Base-by-base conservation (phyloP, 257 asterid genomes). In the Handroanthus guayacan region DNA sequence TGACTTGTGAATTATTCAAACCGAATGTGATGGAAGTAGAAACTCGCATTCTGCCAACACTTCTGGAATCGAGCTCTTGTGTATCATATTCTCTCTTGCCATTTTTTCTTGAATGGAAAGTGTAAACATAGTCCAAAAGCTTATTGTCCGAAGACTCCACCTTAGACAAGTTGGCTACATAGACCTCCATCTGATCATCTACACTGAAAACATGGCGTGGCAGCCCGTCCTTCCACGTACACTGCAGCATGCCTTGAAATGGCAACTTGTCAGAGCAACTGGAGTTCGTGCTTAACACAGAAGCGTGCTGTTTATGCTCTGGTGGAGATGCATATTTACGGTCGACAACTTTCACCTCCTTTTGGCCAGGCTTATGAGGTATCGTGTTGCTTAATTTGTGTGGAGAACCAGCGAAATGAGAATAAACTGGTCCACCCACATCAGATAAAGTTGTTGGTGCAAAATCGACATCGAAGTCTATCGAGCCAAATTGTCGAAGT, bases 201-300 rank as follows among this genome's bases (percentile, higher is more conserved):
- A 91, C 86, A 8, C 90, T 89, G 81, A 92, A 91, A 68, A 87
- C 82, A 65, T 83, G 87, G 78, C 75, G 84, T 0, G 95, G 97
- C 5, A 83, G 62, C 69, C 97, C 97, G 10, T 91, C 82, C 75
- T 84, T 92, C 96, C 96, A 88, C 1, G 90, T 84, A 71, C 89
- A 83, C 82, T 90, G 90, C 67, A 95, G 85, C 98, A 89, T 89
- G 78, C 94, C 98, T 69, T 90, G 99, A 76, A 78, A 89, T 25
- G 85, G 72, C 10, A 89, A 83, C 80, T 83, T 86, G 61, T 84
- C 89, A 12, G 93, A 87, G 75, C 76, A 73, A 38, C 88, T 75
- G 6, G 91, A 87, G 76, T 72, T 82, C 36, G 90, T 79, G 83
- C 94, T 93, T 14, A 94, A 88, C 45, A 82, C 52, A 45, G 97